Evolutionary conservation across 1,284 basidiomycete genomes (phyloP), one percentile per base, ranked within the genome.

Genomic region (Athelia sp.): DNA sequence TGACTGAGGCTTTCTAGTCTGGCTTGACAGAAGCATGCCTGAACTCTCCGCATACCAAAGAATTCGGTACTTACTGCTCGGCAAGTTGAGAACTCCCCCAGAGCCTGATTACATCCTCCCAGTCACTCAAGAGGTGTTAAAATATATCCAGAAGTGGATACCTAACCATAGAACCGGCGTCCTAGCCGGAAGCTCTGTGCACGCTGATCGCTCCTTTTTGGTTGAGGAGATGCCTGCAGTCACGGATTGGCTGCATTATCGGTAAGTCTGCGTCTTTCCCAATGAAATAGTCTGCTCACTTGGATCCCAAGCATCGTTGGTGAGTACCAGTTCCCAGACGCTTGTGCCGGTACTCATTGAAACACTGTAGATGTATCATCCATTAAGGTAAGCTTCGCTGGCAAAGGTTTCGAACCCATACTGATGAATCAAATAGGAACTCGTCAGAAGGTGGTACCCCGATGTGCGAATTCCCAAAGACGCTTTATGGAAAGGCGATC

Each of bases 141-240:
- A 67, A 1, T 91, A 91, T 59, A 79, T 91, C 61, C 80, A 86
- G 64, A 78, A 73, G 60, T 88, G 88, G 84, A 72, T 91, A 26
- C 88, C 89, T 1, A 63, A 73, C 19, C 70, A 72, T 50, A 67
- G 75, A 35, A 68, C 69, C 1, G 91, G 79, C 3, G 76, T 90
- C 10, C 75, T 94, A 13, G 89, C 90, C 1, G 90, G 90, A 2
- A 93, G 77, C 62, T 87, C 87, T 4, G 86, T 93, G 1, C 89
- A 94, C 58, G 81, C 79, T 1, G 91, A 94, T 64, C 74, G 81
- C 50, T 65, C 69, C 1, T 94, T 94, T 60, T 69, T 94, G 13
- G 71, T 68, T 2, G 78, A 81, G 58, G 79, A 89, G 52, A 90
- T 93, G 85, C 88, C 90, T 3, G 79, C 84, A 50, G 63, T 90